Evolutionary conservation across 495 filamentous ascomycete genomes (phyloP), one percentile per base, ranked within the genome.

Genomic region (Talaromyces ruber): DNA sequence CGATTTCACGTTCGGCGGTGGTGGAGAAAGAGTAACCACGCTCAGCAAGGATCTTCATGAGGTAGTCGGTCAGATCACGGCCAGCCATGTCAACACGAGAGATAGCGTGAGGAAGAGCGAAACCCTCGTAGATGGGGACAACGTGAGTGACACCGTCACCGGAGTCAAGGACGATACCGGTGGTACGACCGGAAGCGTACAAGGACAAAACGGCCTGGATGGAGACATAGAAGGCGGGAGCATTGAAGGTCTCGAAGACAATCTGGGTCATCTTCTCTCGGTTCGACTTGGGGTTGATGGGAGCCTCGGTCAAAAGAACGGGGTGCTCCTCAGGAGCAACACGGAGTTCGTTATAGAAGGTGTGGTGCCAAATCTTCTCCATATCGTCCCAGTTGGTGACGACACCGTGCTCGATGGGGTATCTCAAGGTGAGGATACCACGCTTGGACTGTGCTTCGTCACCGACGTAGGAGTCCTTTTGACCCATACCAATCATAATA

Each of bases 401-500:
- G 74, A 98, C 95, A 91, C 94, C 94, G 82, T 98, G 94, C 85
- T 98, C 94, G 74, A 98, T 96, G 70, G 94, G 94, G 81, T 98
- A 98, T 82, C 95, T 89, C 74, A 98, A 88, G 63, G 95, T 98
- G 65, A 98, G 86, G 81, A 98, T 95, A 91, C 94, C 94, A 90
- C 94, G 93, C 86, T 97, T 97, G 76, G 92, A 96, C 81, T 97
- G 92, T 80, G 92, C 92, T 84, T 98, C 94, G 83, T 98, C 94
- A 85, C 94, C 94, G 67, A 98, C 94, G 75, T 98, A 98, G 64
- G 94, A 98, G 84, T 98, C 94, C 83, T 98, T 98, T 83, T 98
- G 94, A 71, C 94, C 94, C 94, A 98, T 98, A 88, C 94, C 94
- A 79, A 98, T 98, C 94, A 98, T 98, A 83, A 98, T 98, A 87